phyloP scores from a whole-genome alignment of 164 flowering plant genomes.

The Houttuynia cordata region DNA sequence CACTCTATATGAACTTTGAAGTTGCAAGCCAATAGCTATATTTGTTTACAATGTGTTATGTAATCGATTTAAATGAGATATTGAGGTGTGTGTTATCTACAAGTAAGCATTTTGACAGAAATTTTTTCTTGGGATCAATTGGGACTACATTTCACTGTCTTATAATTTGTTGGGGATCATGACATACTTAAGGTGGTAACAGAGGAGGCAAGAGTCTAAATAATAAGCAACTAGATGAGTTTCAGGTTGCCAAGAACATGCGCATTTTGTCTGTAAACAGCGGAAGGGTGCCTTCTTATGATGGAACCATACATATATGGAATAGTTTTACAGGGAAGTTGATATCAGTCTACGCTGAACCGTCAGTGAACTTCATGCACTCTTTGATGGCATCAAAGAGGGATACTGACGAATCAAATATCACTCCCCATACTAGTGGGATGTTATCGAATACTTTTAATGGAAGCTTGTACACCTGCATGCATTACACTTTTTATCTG shows the following conservation, averaged over 20 bases:
- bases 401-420: conserved; percentile 40
- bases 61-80: not conserved
- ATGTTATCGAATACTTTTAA: conserved; percentile 62
- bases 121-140: no score
- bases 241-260: conserved; percentile 85
- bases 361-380: conserved; percentile 36
- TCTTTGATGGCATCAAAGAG: conserved; percentile 27
- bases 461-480: conserved; percentile 80
- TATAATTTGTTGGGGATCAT: no score
- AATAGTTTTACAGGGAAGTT: conserved; percentile 72
- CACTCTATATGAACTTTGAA: not conserved
- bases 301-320: conserved; percentile 94
- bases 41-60: not conserved
- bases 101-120: not conserved
- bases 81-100: not conserved
- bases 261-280: conserved; percentile 42
- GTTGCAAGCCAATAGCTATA: not conserved
- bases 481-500: conserved; percentile 36
- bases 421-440: conserved; percentile 51
- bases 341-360: conserved; percentile 56
- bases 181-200: conserved; percentile 43
- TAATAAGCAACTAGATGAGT: conserved; percentile 23
- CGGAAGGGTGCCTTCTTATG: conserved; percentile 91
- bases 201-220: conserved; percentile 44
- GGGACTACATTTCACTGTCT: no score